phyloP scores from a whole-genome alignment of 805 yeast genomes.

The Candida anglica region DNA sequence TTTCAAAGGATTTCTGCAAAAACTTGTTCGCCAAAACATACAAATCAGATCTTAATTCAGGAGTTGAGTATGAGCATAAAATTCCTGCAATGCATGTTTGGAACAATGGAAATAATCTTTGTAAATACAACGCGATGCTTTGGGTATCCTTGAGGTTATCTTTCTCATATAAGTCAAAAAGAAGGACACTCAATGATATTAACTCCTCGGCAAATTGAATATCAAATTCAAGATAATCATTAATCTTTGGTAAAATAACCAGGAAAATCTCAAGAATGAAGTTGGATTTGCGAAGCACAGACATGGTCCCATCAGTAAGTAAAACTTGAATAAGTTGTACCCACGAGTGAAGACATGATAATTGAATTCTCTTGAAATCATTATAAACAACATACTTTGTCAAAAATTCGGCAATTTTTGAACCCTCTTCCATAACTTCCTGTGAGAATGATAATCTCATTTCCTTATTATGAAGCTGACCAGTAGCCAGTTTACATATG shows the following conservation, averaged over 20 bases:
- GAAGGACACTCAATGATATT: conserved; percentile 67
- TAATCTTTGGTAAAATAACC: conserved; percentile 68
- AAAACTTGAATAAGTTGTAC: conserved; percentile 71
- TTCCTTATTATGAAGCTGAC: conserved; percentile 13
- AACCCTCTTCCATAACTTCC: conserved; percentile 21
- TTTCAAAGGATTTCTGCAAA: conserved; percentile 46
- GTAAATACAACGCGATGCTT: conserved; percentile 25
- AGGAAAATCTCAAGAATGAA: conserved; percentile 78
- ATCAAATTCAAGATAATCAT: conserved; percentile 67
- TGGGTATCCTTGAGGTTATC: conserved; percentile 11
- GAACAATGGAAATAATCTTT: conserved; percentile 65
- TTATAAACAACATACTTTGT: conserved; percentile 44
- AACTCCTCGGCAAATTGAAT: conserved; percentile 68
- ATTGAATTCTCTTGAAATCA: conserved; percentile 49
- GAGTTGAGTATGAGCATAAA: conserved; percentile 62
- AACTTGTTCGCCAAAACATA: conserved; percentile 71
- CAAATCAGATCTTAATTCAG: conserved; percentile 69
- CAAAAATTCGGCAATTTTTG: conserved; percentile 32
- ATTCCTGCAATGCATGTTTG: conserved; percentile 73
- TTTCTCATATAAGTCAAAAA: conserved; percentile 58
- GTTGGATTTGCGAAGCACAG: conserved; percentile 42
- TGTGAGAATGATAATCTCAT: conserved; percentile 17
- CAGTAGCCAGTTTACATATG: conserved; percentile 16
- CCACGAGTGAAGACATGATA: conserved; percentile 77
- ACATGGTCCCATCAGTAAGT: conserved; percentile 57